Evolutionary conservation across 1,139 yeast species (phyloP).

Genomic region (Pneumocystis murina): DNA sequence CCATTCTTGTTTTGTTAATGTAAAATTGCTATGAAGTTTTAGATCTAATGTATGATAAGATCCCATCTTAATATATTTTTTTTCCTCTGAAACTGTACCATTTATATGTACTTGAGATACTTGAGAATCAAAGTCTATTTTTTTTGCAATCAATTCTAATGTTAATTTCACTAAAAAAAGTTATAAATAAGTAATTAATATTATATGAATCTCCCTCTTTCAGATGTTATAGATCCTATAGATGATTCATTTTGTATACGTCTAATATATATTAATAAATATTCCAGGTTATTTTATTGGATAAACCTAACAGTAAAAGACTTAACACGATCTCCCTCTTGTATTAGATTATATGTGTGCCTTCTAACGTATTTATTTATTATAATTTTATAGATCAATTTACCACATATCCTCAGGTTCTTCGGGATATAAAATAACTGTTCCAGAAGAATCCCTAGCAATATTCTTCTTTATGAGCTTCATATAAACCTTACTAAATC

Average conservation of each 20-base stretch:
- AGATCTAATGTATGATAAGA: conserved; percentile 81
- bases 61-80: conserved; percentile 68
- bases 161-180: conserved; percentile 16
- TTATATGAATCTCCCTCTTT: conserved; percentile 36
- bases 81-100: conserved; percentile 61
- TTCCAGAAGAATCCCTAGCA: conserved; percentile 52
- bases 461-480: conserved; percentile 38
- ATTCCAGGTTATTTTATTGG: neutral
- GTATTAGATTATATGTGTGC: conserved; percentile 62
- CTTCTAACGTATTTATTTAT: neutral
- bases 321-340: conserved; percentile 58
- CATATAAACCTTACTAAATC: conserved; percentile 24
- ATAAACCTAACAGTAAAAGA: conserved; percentile 42
- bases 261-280: conserved; percentile 33
- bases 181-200: neutral
- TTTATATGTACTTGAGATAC: conserved; percentile 65
- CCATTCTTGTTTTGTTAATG: conserved; percentile 63
- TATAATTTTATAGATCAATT: neutral
- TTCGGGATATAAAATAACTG: conserved; percentile 55
- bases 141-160: conserved; percentile 46
- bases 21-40: conserved; percentile 53
- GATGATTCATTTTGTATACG: conserved; percentile 21
- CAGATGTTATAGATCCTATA: conserved; percentile 30
- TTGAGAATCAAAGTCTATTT: conserved; percentile 62
- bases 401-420: conserved; percentile 84